phyloP scores from a whole-genome alignment of 1,284 basidiomycete species.

The Serendipita sp. region DNA sequence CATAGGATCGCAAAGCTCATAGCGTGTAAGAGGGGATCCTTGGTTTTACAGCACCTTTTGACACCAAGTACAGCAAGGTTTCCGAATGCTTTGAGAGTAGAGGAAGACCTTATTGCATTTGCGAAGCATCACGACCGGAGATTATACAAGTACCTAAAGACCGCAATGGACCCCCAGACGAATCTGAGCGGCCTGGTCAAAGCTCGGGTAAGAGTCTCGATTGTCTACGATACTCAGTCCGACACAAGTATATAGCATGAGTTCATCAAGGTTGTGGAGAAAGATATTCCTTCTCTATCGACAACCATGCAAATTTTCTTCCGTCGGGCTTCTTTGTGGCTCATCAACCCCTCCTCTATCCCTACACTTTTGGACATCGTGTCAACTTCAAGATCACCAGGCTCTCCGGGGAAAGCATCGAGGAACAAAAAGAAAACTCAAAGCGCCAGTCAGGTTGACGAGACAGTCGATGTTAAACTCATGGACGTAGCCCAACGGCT shows the following conservation, averaged over 20 bases:
- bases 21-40: constrained; percentile 32
- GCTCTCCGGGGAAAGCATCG: neutral
- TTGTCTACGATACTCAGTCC: neutral
- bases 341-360: constrained; percentile 77
- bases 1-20: constrained; percentile 41
- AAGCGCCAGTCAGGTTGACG: neutral
- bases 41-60: constrained; percentile 7
- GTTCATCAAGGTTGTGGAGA: constrained; percentile 61
- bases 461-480: neutral
- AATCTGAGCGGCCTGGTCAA: constrained; percentile 75
- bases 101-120: constrained; percentile 69
- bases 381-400: constrained; percentile 36
- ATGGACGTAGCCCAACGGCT: constrained; percentile 16
- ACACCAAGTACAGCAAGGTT: constrained; percentile 29
- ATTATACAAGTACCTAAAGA: constrained; percentile 72
- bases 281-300: constrained; percentile 44
- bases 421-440: neutral
- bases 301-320: constrained; percentile 64
- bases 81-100: constrained; percentile 58
- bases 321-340: constrained; percentile 54
- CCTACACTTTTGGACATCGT: constrained; percentile 49
- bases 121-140: constrained; percentile 78
- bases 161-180: constrained; percentile 68
- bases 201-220: constrained; percentile 35
- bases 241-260: constrained; percentile 41